phyloP scores from a whole-genome alignment of 2,329 filamentous ascomycete species.

The Penicillium expansum region DNA sequence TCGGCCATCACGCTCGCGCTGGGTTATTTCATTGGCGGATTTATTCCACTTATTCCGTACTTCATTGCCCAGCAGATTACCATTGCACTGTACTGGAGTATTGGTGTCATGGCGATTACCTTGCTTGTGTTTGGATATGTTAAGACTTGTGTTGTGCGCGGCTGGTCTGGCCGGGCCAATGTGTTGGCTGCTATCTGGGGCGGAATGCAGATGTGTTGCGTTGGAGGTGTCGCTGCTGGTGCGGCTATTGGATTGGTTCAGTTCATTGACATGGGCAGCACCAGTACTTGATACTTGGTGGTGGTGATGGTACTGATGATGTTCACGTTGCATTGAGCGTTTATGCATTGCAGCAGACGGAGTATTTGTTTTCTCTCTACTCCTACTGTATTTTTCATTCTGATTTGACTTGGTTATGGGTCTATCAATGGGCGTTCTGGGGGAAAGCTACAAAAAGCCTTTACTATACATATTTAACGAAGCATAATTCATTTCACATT shows the following conservation, averaged over 20 bases:
- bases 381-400: background rate
- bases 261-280: constrained; percentile 46
- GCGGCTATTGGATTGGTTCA: constrained; percentile 64
- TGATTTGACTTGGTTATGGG: background rate
- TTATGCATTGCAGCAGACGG: constrained; percentile 1
- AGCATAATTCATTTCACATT: background rate
- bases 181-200: constrained; percentile 56
- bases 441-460: background rate
- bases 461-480: background rate
- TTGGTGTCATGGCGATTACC: constrained; percentile 43
- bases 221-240: constrained; percentile 64
- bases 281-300: constrained; percentile 6
- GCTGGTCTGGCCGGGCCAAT: constrained; percentile 46
- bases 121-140: constrained; percentile 44
- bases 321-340: background rate
- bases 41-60: constrained; percentile 70
- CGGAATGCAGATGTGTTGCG: constrained; percentile 62
- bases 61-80: constrained; percentile 54
- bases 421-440: constrained; percentile 5
- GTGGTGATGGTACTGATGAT: background rate
- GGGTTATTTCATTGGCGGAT: constrained; percentile 68
- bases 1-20: constrained; percentile 65
- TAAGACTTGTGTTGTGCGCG: constrained; percentile 48
- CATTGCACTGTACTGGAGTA: constrained; percentile 50
- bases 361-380: background rate